Evolutionary conservation across 495 filamentous ascomycete species (phyloP), one percentile per base, ranked within the genome.

Genomic region (Tuber borchii): DNA sequence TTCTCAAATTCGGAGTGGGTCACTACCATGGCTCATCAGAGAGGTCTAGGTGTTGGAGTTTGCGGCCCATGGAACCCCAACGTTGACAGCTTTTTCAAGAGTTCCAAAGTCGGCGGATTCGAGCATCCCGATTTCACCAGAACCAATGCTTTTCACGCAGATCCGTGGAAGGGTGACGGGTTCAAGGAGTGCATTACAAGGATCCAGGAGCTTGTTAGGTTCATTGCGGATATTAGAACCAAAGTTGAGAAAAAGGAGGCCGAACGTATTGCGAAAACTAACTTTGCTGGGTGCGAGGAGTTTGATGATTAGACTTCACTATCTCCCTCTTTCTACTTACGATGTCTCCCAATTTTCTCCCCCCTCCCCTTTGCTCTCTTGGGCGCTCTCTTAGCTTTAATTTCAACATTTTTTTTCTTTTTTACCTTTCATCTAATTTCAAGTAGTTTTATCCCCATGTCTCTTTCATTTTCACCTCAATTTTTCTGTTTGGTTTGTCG

Each of bases 91-190:
- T 83, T 83, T 56, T 83, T 83, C 69, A 71, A 81, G 46, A 80
- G 78, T 44, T 81, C 79, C 12, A 48, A 68, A 56, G 46, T 81
- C 12, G 79, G 79, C 14, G 79, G 79, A 56, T 74, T 81, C 10
- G 71, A 81, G 10, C 71, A 81, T 34, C 79, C 79, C 20, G 22
- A 51, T 22, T 68, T 71, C 68, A 77, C 40, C 19, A 77, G 79
- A 10, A 46, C 72, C 43, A 42, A 42, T 0, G 34, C 61, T 39
- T 39, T 70, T 44, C 17, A 19, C 16, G 45, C 70, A 10, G 79
- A 81, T n/a, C 78, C 78, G 34, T 81, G 79, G 79, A 39, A 71
- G 22, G 78, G 78, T 1, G 79, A 81, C 40, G 79, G 79, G n/a
- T 81, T 80, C 71, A 78, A 45, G 70, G 79, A 81, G 22, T 26